Percentiles rank a stretch among this genome's conserved stretches.
These are phyloP conservation scores for Proliferodiscus dingleyae DNA, from an alignment of 2,329 filamentous ascomycete species.

Conservation along the genomic window DNA sequence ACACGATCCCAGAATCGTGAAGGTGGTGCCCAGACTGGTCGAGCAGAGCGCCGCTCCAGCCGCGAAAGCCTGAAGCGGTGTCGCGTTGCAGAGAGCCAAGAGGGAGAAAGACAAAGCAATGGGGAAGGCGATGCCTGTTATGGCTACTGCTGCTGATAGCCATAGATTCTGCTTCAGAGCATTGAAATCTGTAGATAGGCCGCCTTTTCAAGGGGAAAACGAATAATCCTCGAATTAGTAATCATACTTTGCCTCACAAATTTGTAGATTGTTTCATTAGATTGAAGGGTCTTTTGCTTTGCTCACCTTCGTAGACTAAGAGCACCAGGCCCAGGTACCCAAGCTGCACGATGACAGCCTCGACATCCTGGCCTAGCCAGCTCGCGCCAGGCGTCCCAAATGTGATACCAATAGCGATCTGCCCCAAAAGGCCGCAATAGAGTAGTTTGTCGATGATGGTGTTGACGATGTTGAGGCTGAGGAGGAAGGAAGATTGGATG, in stretches of 20 bases:
- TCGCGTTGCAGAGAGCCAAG: constrained; percentile 21
- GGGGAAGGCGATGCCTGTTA: constrained; percentile 59
- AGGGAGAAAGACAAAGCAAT: constrained; percentile 60
- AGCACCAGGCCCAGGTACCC: constrained; percentile 68
- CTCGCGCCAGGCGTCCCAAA: constrained; percentile 2
- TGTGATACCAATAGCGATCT: constrained; percentile 4
- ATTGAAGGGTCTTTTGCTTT: no score
- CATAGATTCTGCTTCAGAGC: constrained; percentile 52
- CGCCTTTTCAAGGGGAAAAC: constrained; percentile 32
- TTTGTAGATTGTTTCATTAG: no score
- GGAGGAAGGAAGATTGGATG: constrained; percentile 53
- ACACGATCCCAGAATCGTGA: constrained; percentile 59
- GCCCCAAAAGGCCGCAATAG: constrained; percentile 3
- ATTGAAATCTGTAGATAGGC: constrained; percentile 4
- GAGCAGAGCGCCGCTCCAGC: constrained; percentile 70
- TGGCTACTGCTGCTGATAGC: constrained; percentile 57
- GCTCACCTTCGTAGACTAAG: constrained; percentile 55
- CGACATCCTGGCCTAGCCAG: constrained; percentile 47
- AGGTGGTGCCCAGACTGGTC: constrained; percentile 69
- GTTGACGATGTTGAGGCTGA: constrained; percentile 56
- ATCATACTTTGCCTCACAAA: no score
- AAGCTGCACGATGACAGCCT: constrained; percentile 55
- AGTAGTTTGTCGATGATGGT: constrained; percentile 43
- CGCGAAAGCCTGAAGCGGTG: constrained; percentile 49
- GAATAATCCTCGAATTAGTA: background rate